Base-by-base conservation (phyloP, 2,329 filamentous ascomycete genomes). In the Blastomyces silverae region DNA sequence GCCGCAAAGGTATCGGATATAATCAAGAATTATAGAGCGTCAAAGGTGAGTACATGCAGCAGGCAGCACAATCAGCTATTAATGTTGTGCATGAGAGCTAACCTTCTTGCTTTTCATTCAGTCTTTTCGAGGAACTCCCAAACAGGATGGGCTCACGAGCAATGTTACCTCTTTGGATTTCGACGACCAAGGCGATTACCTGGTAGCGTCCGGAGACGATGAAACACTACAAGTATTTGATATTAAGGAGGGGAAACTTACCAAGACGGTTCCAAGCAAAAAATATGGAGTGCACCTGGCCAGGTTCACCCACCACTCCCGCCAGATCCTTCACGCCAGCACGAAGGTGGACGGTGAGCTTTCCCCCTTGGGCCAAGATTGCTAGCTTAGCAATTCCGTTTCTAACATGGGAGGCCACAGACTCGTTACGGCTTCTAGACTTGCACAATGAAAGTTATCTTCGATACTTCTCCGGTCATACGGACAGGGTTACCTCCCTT, bases 251-350 rank as follows among this genome's bases (percentile, higher is more conserved):
- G 94, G 94, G 4, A 89, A 90, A 66, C 88, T 92, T 70, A 90
- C 91, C 58, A 97, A 97, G 79, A 89, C 88, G 66, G 83, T 97
- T 58, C 87, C 95, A 62, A 95, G 90, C 79, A 96, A 97, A 75
- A 99, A 99, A 76, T 99, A 99, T 72, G 94, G 94, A 66, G 92
- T 91, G 22, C 94, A 96, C 75, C 84, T 97, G 64, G 94, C 94
- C 48, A 89, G 91, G 71, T 99, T 97, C 77, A 96, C 93, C 0
- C 94, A 97, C 75, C 90, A 93, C 66, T 88, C 88, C 69, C 91
- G 91, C 28, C 92, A 91, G 74, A 91, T 99, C 73, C 87, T 99
- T 66, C 97, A 97, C 73, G 92, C 94, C 62, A 96, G 91, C 74
- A 99, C 94, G 15, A 97, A 96, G 75, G 87, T 95, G 71, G 95